Base-by-base conservation (phyloP, 208 protist species). In the Borovskyia barvae region DNA sequence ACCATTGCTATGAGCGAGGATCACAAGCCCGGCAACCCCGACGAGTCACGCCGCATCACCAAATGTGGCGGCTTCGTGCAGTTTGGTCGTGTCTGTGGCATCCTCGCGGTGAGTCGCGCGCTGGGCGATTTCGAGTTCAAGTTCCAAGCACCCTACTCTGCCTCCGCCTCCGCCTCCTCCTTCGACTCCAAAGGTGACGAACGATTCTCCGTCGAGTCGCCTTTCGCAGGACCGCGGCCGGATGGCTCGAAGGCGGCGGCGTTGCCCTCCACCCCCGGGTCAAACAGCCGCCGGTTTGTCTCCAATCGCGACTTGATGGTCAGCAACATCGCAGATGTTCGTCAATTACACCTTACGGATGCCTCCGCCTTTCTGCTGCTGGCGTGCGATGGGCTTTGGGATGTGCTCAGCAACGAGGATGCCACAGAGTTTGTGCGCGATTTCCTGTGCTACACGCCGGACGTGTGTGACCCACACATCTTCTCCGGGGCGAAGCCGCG, bases 61-160 rank as follows among this genome's bases (percentile, higher is more conserved):
- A 72, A 74, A 22, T 92, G 85, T 52, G 89, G 87, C 36, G 87
- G 87, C 19, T 96, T 90, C 77, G 92, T 97, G 2, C 80, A 94
- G 69, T 89, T 94, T 76, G 90, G 90, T 22, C 82, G 94, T n/a
- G 92, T 97, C 3, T 93, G 90, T 63, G 94, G 94, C 17, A 76
- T 87, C 22, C 67, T 97, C 3, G 94, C 91, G 8, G 87, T 97
- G 30, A 92, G 81, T 30, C 80, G 94, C 37, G 90, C 92, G 1
- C 68, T 97, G 36, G 94, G 94, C 7, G 94, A 97, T 72, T 94
- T 90, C 37, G 77, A 87, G 54, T 97, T 96, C 56, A 97, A 97
- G 66, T 75, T 78, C 36, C 81, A 67, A 52, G n/a, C n/a, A n/a
- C n/a, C n/a, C n/a, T n/a, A n/a, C n/a, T n/a, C n/a, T n/a, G n/a